Conservation (phyloP, 495 filamentous ascomycete species). For the Aspergillus haitiensis region DNA sequence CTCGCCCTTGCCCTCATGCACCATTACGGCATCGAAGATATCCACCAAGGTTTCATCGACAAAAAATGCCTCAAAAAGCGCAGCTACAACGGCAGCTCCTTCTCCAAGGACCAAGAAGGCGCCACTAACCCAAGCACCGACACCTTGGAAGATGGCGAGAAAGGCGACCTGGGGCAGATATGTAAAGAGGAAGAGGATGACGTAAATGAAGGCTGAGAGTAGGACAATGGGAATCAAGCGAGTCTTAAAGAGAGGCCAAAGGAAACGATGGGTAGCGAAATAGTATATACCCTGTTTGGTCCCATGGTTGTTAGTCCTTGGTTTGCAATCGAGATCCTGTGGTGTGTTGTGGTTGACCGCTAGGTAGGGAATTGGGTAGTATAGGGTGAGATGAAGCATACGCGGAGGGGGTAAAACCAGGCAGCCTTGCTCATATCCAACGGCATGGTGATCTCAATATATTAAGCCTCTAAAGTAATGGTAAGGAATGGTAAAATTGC, state of each 20-base stretch:
- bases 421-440: constrained; percentile 43
- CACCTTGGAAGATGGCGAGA: constrained; percentile 61
- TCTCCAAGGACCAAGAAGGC: constrained; percentile 67
- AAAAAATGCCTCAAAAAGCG: constrained; percentile 67
- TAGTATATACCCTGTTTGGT: constrained; percentile 58
- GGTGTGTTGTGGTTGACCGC: background rate
- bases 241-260: constrained; percentile 61
- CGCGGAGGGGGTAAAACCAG: constrained; percentile 58
- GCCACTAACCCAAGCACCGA: constrained; percentile 61
- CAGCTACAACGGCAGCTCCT: constrained; percentile 58
- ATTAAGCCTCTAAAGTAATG: constrained; percentile 13
- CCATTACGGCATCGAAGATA: constrained; percentile 64
- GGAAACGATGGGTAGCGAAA: constrained; percentile 58
- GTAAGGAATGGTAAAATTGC: background rate
- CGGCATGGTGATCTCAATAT: constrained; percentile 20
- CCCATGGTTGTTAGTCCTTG: background rate
- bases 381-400: constrained; percentile 26
- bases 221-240: constrained; percentile 60
- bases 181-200: constrained; percentile 60
- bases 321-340: background rate
- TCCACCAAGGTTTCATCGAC: constrained; percentile 69
- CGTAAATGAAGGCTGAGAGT: constrained; percentile 59
- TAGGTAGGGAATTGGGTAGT: constrained; percentile 2
- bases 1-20: constrained; percentile 58
- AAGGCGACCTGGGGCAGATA: constrained; percentile 65